Base-by-base conservation (phyloP, 75 land plant genomes). In the Cryptomeria japonica region DNA sequence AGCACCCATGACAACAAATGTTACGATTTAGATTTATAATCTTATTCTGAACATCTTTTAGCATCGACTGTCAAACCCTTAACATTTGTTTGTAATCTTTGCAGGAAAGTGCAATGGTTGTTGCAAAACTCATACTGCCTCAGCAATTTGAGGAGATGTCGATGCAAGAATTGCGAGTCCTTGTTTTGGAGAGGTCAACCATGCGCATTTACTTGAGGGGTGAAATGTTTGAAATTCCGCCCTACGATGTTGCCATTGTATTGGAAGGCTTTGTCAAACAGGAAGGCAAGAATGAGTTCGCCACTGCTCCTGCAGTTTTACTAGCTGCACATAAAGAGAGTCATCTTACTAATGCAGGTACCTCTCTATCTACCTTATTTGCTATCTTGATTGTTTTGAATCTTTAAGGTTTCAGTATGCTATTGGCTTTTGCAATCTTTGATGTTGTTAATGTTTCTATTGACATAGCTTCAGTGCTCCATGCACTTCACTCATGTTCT, bases 31-130 rank as follows among this genome's bases (percentile, higher is more conserved):
- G 31, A n/a, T 72, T 31, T n/a, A n/a, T 72, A 28, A 22, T 42
- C 84, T 83, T 42, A 83, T 22, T 64, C 70, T 64, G n/a, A 8
- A 25, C 25, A 22, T 64, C 8, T 64, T 22, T 64, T 25, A 64
- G 25, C 70, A 64, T 7, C 7, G 8, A 64, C 13, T n/a, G 16
- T 41, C 49, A 22, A 36, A n/a, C 47, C n/a, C 42, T 64, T 8
- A 64, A 41, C 3, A 31, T 64, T n/a, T 44, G 25, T 39, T 22
- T 82, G 28, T 82, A 14, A 42, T 41, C 28, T 73, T 42, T 89
- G 86, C 94, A 98, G 99, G 99, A 98, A 91, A 93, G 96, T 94
- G 89, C 95, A 34, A 90, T 98, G 39, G 93, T 92, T 36, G 90
- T 98, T n/a, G 91, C 94, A 0, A 98, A 94, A 90, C 87, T 96